phyloP scores from a whole-genome alignment of 345 rosid genomes.

The Acer saccharum region DNA sequence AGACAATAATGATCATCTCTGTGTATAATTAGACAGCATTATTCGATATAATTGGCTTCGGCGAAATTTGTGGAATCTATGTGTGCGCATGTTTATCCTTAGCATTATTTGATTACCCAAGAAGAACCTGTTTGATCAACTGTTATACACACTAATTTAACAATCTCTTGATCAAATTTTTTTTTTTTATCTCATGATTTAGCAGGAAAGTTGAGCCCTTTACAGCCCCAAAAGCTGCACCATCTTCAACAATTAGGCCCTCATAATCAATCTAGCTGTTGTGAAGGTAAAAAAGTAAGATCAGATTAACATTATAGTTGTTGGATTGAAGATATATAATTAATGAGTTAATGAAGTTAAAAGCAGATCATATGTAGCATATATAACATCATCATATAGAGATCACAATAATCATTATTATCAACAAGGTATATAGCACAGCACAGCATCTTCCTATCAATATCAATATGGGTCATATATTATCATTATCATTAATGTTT shows the following conservation, averaged over 20 bases:
- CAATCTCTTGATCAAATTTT: constrained; percentile 9
- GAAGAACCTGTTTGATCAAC: background rate
- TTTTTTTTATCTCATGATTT: constrained; percentile 20
- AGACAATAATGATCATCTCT: constrained; percentile 46
- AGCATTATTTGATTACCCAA: constrained; percentile 21
- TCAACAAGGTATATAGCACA: background rate
- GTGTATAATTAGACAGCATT: constrained; percentile 55
- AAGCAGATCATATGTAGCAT: background rate
- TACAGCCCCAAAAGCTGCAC: constrained; percentile 23
- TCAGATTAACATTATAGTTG: constrained; percentile 7
- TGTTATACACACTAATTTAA: constrained; percentile 20
- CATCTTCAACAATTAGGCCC: constrained; percentile 7
- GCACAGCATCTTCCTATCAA: constrained; percentile 3
- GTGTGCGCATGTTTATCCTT: constrained; percentile 43
- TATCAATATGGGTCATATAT: background rate
- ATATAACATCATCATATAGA: constrained; percentile 14
- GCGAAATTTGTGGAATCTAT: constrained; percentile 58
- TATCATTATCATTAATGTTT: constrained; percentile 1
- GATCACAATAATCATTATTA: background rate
- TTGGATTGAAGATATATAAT: background rate
- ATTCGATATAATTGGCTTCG: constrained; percentile 38
- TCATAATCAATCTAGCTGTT: constrained; percentile 15
- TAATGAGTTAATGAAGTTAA: background rate
- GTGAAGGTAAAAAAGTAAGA: background rate
- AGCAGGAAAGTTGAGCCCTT: constrained; percentile 23